A percentile compares a stretch with the other conserved stretches of the same genome.
These are phyloP conservation scores for Scheffersomyces parashehatae DNA, from an alignment of 1,139 yeast species.

Conservation along the genomic window DNA sequence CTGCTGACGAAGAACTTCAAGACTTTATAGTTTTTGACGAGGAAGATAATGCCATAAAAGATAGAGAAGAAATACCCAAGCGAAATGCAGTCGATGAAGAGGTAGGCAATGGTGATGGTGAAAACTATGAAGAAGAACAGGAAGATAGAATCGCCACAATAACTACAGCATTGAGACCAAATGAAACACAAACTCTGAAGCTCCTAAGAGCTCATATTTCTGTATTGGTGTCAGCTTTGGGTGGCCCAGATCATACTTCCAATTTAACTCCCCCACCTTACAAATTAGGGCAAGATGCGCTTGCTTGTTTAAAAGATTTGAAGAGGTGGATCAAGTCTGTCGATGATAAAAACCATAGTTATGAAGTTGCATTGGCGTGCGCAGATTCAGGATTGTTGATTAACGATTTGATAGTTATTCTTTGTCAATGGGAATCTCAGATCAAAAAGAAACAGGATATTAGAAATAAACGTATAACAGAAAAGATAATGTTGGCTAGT, in stretches of 20 bases:
- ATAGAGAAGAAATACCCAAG: not conserved
- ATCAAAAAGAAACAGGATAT: constrained; percentile 20
- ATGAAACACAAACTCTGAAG: constrained; percentile 42
- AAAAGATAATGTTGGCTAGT: constrained; percentile 66
- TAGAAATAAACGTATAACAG: constrained; percentile 41
- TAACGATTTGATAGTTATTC: constrained; percentile 72
- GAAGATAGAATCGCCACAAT: constrained; percentile 31
- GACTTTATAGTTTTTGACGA: constrained; percentile 24
- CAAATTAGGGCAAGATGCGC: constrained; percentile 85
- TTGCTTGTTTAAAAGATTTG: constrained; percentile 84
- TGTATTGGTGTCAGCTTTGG: constrained; percentile 75
- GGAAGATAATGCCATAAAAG: constrained; percentile 8
- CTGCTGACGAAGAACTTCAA: constrained; percentile 16
- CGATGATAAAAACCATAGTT: constrained; percentile 68
- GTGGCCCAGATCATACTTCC: constrained; percentile 69
- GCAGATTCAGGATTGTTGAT: constrained; percentile 75
- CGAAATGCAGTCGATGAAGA: constrained; percentile 11
- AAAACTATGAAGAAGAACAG: constrained; percentile 17
- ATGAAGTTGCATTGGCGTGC: constrained; percentile 86
- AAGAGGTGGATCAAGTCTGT: constrained; percentile 85
- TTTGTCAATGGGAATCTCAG: constrained; percentile 71
- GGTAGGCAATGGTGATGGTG: constrained; percentile 11
- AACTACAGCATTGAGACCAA: constrained; percentile 31
- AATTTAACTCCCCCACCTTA: constrained; percentile 52
- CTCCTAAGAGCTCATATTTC: constrained; percentile 67